These are phyloP conservation scores for Cordyceps javanica DNA, from an alignment of 2,329 filamentous ascomycete species.

Conservation along the genomic window DNA sequence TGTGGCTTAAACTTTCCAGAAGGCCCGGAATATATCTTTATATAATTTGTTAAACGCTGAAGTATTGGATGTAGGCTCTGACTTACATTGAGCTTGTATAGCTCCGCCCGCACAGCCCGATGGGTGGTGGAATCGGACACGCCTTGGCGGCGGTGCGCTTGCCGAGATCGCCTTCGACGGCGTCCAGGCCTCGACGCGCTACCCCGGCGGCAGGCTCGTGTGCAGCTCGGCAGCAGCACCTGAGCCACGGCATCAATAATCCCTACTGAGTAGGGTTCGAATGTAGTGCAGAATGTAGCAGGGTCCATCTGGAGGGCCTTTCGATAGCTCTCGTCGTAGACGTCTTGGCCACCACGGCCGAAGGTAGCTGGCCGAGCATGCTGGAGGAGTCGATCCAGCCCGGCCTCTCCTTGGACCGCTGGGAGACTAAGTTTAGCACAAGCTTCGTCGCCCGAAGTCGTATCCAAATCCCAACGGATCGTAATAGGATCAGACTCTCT, in stretches of 20 bases:
- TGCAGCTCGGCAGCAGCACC: conserved; percentile 32
- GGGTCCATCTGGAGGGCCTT: conserved; percentile 47
- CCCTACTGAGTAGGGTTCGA: conserved; percentile 44
- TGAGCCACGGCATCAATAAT: conserved; percentile 47
- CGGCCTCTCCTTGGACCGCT: no score
- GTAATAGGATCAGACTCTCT: no score
- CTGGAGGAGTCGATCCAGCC: no score
- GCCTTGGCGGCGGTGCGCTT: no score
- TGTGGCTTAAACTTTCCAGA: conserved; percentile 45
- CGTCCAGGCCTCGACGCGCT: no score
- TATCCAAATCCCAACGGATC: no score
- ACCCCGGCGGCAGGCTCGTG: no score
- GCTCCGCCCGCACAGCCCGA: conserved; percentile 40
- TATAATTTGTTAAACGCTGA: neutral
- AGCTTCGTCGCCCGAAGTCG: no score
- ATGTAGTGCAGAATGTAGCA: conserved; percentile 38
- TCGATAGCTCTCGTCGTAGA: conserved; percentile 46
- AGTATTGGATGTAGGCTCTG: no score
- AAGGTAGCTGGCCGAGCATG: conserved; percentile 39
- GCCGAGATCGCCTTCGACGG: no score
- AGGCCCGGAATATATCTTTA: conserved; percentile 43
- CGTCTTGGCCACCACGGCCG: conserved; percentile 36
- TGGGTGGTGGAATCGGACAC: conserved; percentile 19
- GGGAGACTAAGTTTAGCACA: no score
- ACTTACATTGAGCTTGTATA: conserved; percentile 51